These are phyloP conservation scores for Xylariomycetidae sp. DNA, from an alignment of 2,329 filamentous ascomycete genomes.

Conservation along the genomic window DNA sequence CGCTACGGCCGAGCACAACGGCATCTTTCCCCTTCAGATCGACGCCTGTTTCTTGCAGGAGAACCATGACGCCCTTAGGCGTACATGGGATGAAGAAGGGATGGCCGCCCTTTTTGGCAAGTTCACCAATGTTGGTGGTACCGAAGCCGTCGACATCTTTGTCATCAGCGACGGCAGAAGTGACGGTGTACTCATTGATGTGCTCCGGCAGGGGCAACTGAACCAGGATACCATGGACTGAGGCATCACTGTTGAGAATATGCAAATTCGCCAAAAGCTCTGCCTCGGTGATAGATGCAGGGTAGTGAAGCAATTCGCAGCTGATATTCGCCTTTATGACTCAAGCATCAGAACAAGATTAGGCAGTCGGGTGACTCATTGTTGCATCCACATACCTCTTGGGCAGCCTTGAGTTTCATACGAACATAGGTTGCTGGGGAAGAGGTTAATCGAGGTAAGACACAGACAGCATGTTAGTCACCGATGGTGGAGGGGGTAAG, in stretches of 20 bases:
- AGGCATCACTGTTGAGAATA: slow-evolving; percentile 78
- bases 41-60: slow-evolving; percentile 79
- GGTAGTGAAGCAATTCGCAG: slow-evolving; percentile 80
- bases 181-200: slow-evolving; percentile 85
- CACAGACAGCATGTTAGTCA: slow-evolving; percentile 7
- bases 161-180: slow-evolving; percentile 83
- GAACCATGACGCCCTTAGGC: slow-evolving; percentile 92
- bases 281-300: slow-evolving; percentile 73
- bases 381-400: slow-evolving; percentile 74
- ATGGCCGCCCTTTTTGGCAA: slow-evolving; percentile 88
- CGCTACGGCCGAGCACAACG: slow-evolving; percentile 89
- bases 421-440: slow-evolving; percentile 86
- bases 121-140: slow-evolving; percentile 87
- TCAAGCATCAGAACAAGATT: slow-evolving; percentile 9
- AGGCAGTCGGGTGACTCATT: slow-evolving; percentile 2
- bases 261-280: slow-evolving; percentile 82
- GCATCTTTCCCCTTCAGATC: slow-evolving; percentile 86
- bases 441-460: slow-evolving; percentile 29
- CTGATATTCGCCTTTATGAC: slow-evolving; percentile 73
- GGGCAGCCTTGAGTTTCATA: slow-evolving; percentile 97
- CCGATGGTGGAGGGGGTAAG: slow-evolving; percentile 10
- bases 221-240: slow-evolving; percentile 87
- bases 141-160: slow-evolving; percentile 99
- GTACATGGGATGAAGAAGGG: slow-evolving; percentile 94
- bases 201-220: slow-evolving; percentile 87